phyloP scores from a whole-genome alignment of 768 basidiomycete species.

The Boletus tomentosulus region DNA sequence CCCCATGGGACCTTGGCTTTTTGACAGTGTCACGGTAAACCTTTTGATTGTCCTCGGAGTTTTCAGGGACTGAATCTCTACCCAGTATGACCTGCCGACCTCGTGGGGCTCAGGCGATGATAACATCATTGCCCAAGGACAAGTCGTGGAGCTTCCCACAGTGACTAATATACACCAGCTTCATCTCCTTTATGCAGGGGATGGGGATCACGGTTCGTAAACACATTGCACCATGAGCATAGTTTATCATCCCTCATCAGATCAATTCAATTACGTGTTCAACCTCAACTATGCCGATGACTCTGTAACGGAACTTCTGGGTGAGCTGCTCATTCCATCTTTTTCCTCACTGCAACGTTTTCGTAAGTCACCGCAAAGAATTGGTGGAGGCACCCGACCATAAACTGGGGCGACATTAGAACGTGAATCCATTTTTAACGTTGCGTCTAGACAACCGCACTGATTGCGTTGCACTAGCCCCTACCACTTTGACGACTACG shows the following conservation, averaged over 20 bases:
- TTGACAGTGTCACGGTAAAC: constrained; percentile 39
- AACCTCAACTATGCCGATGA: constrained; percentile 36
- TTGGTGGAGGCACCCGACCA: constrained; percentile 40
- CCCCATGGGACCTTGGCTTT: constrained; percentile 36
- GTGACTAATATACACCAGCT: constrained; percentile 43
- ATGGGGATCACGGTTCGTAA: constrained; percentile 31
- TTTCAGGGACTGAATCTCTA: neutral
- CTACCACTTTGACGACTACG: constrained; percentile 39
- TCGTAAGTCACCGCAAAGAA: constrained; percentile 41
- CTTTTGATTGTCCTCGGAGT: neutral
- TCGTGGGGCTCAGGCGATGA: constrained; percentile 40
- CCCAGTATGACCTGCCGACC: constrained; percentile 41
- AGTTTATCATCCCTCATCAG: constrained; percentile 8
- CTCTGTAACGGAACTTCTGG: constrained; percentile 31
- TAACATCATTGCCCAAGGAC: constrained; percentile 43
- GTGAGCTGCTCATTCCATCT: constrained; percentile 21
- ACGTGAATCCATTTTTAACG: constrained; percentile 29
- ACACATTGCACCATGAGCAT: neutral
- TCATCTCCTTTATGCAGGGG: constrained; percentile 46
- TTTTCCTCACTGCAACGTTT: neutral
- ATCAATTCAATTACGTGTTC: constrained; percentile 34
- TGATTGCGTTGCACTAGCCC: constrained; percentile 31
- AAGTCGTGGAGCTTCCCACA: constrained; percentile 33
- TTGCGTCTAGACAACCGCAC: neutral
- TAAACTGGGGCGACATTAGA: constrained; percentile 41